Conservation (phyloP, 2,329 filamentous ascomycete species). For the Sporothrix protearum region DNA sequence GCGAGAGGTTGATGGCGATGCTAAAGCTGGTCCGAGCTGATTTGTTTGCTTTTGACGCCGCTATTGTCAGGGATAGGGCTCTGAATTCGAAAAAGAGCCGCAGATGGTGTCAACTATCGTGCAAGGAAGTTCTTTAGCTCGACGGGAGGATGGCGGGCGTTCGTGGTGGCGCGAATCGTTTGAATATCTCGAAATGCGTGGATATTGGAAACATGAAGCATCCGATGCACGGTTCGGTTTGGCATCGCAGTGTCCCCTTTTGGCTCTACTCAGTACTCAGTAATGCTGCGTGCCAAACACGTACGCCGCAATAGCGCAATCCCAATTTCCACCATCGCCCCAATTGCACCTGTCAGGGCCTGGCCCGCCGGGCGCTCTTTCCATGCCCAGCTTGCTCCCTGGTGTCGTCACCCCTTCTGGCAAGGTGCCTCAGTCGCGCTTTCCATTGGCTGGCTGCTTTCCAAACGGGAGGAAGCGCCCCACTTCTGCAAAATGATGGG, state of each 20-base stretch:
- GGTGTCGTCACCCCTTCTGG: slow-evolving; percentile 20
- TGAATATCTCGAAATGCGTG: not conserved
- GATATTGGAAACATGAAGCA: not conserved
- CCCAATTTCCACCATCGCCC: not conserved
- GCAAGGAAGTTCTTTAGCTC: not conserved
- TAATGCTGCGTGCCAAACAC: slow-evolving; percentile 16
- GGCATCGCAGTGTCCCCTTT: slow-evolving; percentile 12
- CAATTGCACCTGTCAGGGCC: not conserved
- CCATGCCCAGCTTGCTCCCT: not conserved
- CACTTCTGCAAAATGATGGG: not conserved
- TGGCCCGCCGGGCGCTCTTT: not conserved
- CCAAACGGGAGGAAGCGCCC: not conserved
- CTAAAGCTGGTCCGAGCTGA: not conserved
- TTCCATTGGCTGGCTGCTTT: slow-evolving; percentile 2
- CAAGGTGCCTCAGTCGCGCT: not conserved
- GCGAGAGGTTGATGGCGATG: not conserved
- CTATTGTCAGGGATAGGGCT: not conserved
- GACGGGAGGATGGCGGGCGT: not conserved
- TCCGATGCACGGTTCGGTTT: not conserved
- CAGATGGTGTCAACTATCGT: not conserved
- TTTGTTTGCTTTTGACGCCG: not conserved
- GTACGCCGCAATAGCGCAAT: slow-evolving; percentile 14
- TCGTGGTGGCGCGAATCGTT: slow-evolving; percentile 1
- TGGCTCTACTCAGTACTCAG: not conserved
- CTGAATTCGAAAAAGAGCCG: not conserved